phyloP scores from a whole-genome alignment of 2,329 filamentous ascomycete genomes.

The Conoideocrella luteorostrata region DNA sequence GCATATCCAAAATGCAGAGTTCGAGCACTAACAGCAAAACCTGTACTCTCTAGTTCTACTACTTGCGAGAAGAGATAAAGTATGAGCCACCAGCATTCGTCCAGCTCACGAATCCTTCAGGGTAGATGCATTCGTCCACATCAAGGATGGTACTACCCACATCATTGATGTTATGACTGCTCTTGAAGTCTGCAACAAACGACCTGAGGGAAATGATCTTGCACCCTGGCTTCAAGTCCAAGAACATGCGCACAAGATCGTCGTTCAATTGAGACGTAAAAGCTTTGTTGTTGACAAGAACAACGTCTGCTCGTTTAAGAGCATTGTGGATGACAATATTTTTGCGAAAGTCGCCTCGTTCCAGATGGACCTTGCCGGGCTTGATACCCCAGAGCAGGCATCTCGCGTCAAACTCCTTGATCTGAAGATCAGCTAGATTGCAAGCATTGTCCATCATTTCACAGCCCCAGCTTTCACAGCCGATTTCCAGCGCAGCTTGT shows the following conservation, averaged over 20 bases:
- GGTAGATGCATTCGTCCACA: slow-evolving; percentile 57
- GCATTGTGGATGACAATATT: slow-evolving; percentile 63
- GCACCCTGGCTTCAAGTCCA: slow-evolving; percentile 87
- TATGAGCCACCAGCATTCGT: slow-evolving; percentile 77
- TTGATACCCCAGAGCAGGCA: slow-evolving; percentile 84
- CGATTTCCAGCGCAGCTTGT: slow-evolving; percentile 87
- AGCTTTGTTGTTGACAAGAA: slow-evolving; percentile 96
- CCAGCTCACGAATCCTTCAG: slow-evolving; percentile 83
- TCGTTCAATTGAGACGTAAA: slow-evolving; percentile 87
- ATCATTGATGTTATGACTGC: slow-evolving; percentile 68
- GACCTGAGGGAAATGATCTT: slow-evolving; percentile 87
- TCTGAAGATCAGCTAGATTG: slow-evolving; percentile 72
- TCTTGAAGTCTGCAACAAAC: slow-evolving; percentile 77
- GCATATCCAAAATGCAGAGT: slow-evolving; percentile 14
- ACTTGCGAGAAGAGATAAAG: slow-evolving; percentile 79
- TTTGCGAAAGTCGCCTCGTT: slow-evolving; percentile 77
- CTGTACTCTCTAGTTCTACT: slow-evolving; percentile 20
- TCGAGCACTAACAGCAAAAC: slow-evolving; percentile 22
- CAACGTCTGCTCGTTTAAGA: slow-evolving; percentile 82
- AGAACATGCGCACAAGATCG: slow-evolving; percentile 77
- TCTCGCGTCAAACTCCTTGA: slow-evolving; percentile 75
- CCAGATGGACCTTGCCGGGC: slow-evolving; percentile 71
- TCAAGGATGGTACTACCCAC: slow-evolving; percentile 76
- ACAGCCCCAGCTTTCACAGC: slow-evolving; percentile 92
- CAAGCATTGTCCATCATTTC: slow-evolving; percentile 93